Conservation (phyloP, 2,329 filamentous ascomycete species). For the Talaromyces islandicus region DNA sequence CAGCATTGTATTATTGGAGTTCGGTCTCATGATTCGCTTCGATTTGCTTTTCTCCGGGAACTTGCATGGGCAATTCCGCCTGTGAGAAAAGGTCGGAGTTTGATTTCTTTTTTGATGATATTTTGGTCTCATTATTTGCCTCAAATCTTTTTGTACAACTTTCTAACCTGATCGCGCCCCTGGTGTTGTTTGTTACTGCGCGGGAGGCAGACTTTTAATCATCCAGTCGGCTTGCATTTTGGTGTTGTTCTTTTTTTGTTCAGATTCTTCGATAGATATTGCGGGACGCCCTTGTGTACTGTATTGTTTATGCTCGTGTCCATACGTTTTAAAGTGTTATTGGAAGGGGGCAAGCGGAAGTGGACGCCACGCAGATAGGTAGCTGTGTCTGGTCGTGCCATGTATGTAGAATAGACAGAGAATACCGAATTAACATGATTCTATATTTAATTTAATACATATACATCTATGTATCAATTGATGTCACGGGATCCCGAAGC, state of each 20-base stretch:
- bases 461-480: too few species aligned
- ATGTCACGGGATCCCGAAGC: neutral
- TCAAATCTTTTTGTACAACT: slow-evolving; percentile 2
- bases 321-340: neutral
- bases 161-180: slow-evolving; percentile 10
- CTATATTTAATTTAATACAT: neutral
- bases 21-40: neutral
- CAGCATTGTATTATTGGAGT: neutral
- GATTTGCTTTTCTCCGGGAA: neutral
- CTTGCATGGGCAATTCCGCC: neutral
- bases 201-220: neutral
- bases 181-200: slow-evolving; percentile 5
- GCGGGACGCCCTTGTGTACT: slow-evolving; percentile 7
- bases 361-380: neutral
- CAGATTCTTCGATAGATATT: slow-evolving; percentile 9
- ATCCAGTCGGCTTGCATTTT: slow-evolving; percentile 3
- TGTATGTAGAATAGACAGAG: neutral
- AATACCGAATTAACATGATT: neutral
- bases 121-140: neutral
- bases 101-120: slow-evolving; percentile 1
- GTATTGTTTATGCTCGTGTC: slow-evolving; percentile 5
- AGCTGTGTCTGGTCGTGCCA: neutral
- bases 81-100: neutral
- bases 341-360: neutral
- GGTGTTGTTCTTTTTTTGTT: slow-evolving; percentile 5